Evolutionary conservation across 257 asterid species (phyloP).

Genomic region (Mentha longifolia): DNA sequence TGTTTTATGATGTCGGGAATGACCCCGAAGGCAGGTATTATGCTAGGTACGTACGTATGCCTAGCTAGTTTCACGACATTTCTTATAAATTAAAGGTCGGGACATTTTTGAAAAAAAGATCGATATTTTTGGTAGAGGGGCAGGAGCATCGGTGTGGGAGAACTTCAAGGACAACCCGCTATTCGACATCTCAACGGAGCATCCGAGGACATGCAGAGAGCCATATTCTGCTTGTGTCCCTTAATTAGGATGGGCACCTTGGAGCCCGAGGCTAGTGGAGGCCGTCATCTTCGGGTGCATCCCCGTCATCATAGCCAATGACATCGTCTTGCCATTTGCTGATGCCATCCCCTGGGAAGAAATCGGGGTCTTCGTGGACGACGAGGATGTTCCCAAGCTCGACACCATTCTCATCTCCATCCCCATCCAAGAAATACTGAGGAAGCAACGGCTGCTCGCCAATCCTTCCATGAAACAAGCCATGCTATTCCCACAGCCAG

Average conservation of each 20-base stretch:
- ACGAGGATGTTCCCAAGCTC: constrained; percentile 72
- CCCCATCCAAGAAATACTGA: constrained; percentile 58
- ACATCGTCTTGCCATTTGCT: constrained; percentile 79
- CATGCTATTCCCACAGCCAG: constrained; percentile 81
- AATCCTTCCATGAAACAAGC: constrained; percentile 93
- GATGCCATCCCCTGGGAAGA: constrained; percentile 96
- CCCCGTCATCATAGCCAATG: constrained; percentile 88
- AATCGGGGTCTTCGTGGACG: constrained; percentile 73
- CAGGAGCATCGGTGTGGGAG: constrained; percentile 93
- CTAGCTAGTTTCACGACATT: background rate
- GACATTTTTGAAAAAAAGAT: no score
- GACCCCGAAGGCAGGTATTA: constrained; percentile 90
- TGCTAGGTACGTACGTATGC: constrained; percentile 64
- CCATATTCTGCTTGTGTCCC: constrained; percentile 82
- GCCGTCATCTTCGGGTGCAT: constrained; percentile 87
- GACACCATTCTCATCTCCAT: constrained; percentile 77
- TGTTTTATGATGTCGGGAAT: constrained; percentile 76
- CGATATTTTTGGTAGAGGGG: constrained; percentile 57
- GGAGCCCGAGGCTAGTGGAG: constrained; percentile 92
- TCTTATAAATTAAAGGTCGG: background rate
- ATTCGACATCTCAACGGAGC: constrained; percentile 82
- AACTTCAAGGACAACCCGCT: constrained; percentile 82
- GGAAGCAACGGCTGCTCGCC: constrained; percentile 76
- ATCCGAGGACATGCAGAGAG: constrained; percentile 79
- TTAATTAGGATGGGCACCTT: constrained; percentile 92